Conservation (phyloP, 345 rosid species). For the Balakata baccata region DNA sequence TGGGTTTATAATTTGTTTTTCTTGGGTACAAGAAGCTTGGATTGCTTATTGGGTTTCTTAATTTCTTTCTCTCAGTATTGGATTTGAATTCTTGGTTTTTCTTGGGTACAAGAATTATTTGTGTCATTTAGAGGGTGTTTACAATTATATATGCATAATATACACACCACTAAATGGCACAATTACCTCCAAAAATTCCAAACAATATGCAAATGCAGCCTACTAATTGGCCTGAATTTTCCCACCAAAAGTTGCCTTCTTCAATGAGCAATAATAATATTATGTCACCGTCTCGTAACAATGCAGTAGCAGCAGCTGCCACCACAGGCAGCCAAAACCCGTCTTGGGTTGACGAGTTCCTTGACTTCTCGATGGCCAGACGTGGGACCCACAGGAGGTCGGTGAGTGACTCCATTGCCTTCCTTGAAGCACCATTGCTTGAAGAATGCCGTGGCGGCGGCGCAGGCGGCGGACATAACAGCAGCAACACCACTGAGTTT, state of each 20-base stretch:
- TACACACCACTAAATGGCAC: conserved; percentile 50
- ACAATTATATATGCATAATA: no score
- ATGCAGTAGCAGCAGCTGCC: conserved; percentile 1
- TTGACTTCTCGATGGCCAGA: conserved; percentile 31
- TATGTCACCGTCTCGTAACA: background rate
- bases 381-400: conserved; percentile 35
- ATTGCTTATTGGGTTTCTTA: background rate
- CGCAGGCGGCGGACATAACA: background rate
- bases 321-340: conserved; percentile 14
- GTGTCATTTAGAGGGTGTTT: conserved; percentile 5
- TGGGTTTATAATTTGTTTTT: background rate
- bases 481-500: conserved; percentile 12
- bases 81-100: background rate
- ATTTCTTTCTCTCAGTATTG: background rate
- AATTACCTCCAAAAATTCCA: conserved; percentile 92
- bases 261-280: conserved; percentile 10
- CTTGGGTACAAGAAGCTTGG: no score
- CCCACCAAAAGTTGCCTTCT: conserved; percentile 40
- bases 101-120: conserved; percentile 2
- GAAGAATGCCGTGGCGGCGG: conserved; percentile 18
- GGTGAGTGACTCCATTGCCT: conserved; percentile 34
- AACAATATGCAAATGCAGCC: conserved; percentile 39
- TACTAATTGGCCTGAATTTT: conserved; percentile 71
- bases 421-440: conserved; percentile 28
- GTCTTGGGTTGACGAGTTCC: conserved; percentile 36